Evolutionary conservation across 805 yeast species (phyloP), one percentile per base, ranked within the genome.

Genomic region (Metschnikowia lachancei): DNA sequence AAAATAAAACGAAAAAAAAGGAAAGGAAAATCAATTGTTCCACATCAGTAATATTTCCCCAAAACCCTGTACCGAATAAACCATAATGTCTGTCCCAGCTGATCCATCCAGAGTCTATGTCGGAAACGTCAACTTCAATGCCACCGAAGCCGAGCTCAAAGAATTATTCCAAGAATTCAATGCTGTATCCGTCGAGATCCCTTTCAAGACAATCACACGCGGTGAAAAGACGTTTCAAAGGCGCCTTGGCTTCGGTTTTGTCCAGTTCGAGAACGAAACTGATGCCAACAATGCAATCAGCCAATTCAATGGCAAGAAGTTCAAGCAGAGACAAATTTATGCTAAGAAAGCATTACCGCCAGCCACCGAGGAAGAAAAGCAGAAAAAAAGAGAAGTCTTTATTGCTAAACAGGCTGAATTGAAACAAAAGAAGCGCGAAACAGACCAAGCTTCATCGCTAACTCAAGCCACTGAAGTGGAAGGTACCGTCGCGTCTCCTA

Each of bases 221-320:
- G 62, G 63, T 36, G 70, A 66, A 36, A 66, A 65, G 39, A 60
- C 71, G 49, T 63, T 66, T 63, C 56, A 70, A 61, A 65, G 69
- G 63, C 74, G 67, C 61, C 76, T 70, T 50, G 86, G 87, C 34
- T 81, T 78, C 56, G 85, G 82, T 12, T 82, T 81, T 60, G 77
- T 80, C 42, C 78, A 80, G 49, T 79, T 78, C 55, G 72, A 63
- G 36, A 54, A 65, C 39, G 70, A 68, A 38, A 72, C 62, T 17
- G 70, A 70, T 20, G 78, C 79, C 11, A 77, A 73, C 39, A 60
- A 60, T 41, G 77, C 78, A 24, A 68, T 77, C 55, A 68, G 60
- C 42, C 60, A 66, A 40, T 71, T 59, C 56, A 71, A 69, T 47
- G 75, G 75, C 46, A 60, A 61, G 43, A 69, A 67, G 48, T 70